These are phyloP conservation scores for Wakefieldia striispora DNA, from an alignment of 768 basidiomycete species.

Conservation along the genomic window DNA sequence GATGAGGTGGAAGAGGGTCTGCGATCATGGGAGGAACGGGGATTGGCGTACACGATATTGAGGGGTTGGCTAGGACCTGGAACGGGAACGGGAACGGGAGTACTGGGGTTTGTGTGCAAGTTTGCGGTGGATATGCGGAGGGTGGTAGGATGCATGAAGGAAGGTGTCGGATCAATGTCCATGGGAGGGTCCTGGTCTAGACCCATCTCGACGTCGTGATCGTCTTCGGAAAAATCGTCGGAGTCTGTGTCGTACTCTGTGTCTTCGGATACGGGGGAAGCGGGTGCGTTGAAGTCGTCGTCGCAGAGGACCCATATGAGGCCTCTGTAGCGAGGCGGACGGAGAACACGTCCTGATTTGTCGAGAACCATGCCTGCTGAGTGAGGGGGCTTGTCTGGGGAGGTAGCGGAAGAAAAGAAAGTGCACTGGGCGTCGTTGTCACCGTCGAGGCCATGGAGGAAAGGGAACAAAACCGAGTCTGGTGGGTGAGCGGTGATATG, in stretches of 20 bases:
- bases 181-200: conserved; percentile 29
- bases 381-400: conserved; percentile 7
- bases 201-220: conserved; percentile 28
- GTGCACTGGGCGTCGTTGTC: conserved; percentile 75
- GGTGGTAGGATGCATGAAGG: conserved; percentile 41
- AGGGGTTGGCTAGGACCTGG: conserved; percentile 15
- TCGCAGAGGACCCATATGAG: conserved; percentile 82
- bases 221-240: conserved; percentile 27
- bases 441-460: conserved; percentile 84
- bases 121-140: conserved; percentile 31
- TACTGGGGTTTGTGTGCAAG: conserved; percentile 6
- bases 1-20: conserved; percentile 28
- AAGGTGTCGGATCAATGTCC: conserved; percentile 24
- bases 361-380: conserved; percentile 28
- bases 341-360: conserved; percentile 21
- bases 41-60: conserved; percentile 5
- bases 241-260: conserved; percentile 32
- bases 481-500: conserved; percentile 70
- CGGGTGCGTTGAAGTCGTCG: conserved; percentile 49
- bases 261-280: conserved; percentile 21
- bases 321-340: conserved; percentile 57
- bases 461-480: conserved; percentile 83
- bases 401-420: conserved; percentile 55
- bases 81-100: conserved; percentile 1
- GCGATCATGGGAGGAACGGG: conserved; percentile 24